Conservation (phyloP, 257 asterid genomes). For the Nicotiana knightiana region DNA sequence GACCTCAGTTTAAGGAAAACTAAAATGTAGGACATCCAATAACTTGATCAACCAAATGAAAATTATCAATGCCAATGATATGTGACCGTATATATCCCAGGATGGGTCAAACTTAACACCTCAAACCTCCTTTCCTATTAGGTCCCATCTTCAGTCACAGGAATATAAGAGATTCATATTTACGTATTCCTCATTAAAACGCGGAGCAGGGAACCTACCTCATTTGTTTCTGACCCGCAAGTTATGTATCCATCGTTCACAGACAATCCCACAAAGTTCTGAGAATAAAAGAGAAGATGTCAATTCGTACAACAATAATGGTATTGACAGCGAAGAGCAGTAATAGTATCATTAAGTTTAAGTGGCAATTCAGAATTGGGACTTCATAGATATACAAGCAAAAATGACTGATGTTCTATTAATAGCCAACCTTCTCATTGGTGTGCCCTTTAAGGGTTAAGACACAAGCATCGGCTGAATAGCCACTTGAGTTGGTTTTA, state of each 20-base stretch:
- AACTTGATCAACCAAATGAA: constrained; percentile 1
- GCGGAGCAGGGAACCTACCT: constrained; percentile 35
- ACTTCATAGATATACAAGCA: neutral
- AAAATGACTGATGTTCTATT: neutral
- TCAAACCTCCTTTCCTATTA: neutral
- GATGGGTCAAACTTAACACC: neutral
- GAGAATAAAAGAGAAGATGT: constrained; percentile 28
- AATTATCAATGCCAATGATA: neutral
- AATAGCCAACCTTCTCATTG: constrained; percentile 76
- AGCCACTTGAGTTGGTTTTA: constrained; percentile 51
- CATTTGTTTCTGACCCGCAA: constrained; percentile 95
- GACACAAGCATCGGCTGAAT: constrained; percentile 71
- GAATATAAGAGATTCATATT: neutral
- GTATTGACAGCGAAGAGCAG: neutral
- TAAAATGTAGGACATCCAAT: neutral
- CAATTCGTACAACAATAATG: neutral
- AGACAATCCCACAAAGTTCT: constrained; percentile 96
- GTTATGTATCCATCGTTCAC: constrained; percentile 84
- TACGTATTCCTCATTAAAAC: neutral
- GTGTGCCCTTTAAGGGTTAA: constrained; percentile 84
- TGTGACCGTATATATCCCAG: neutral
- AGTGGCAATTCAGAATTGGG: neutral
- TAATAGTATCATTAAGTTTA: neutral
- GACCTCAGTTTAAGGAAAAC: neutral
- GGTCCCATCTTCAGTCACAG: neutral